These are phyloP conservation scores for Tetrapisispora fleetii DNA, from an alignment of 805 yeast genomes.

Conservation along the genomic window DNA sequence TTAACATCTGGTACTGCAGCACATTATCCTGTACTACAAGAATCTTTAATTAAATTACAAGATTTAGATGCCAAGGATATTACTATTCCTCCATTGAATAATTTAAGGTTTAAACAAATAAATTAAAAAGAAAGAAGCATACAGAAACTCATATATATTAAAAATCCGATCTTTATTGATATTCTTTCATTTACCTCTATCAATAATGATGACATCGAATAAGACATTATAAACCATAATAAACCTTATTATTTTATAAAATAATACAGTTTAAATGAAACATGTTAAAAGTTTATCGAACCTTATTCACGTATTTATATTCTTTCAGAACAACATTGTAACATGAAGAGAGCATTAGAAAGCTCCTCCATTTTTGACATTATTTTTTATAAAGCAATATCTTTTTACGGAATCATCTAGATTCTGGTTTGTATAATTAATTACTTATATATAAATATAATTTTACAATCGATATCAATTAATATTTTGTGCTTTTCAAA, in stretches of 20 bases:
- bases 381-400: neutral
- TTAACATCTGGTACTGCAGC: constrained; percentile 37
- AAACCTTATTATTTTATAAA: neutral
- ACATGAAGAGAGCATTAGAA: neutral
- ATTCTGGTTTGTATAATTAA: neutral
- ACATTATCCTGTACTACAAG: constrained; percentile 33
- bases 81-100: constrained; percentile 33
- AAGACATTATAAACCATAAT: too few relatives aligned
- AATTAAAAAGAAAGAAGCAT: constrained; percentile 2
- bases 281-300: neutral
- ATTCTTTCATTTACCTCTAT: too few relatives aligned
- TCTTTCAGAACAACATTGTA: neutral
- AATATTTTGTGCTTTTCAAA: constrained; percentile 40
- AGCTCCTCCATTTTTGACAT: neutral
- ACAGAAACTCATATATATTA: neutral
- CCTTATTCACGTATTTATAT: neutral
- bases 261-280: neutral
- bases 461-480: neutral
- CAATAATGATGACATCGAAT: neutral
- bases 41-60: constrained; percentile 30
- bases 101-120: constrained; percentile 12
- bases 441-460: neutral
- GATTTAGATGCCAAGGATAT: constrained; percentile 31
- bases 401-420: neutral
- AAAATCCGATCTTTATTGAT: too few relatives aligned